phyloP scores from a whole-genome alignment of 768 basidiomycete species.

The Hygrophoropsis aurantiaca region DNA sequence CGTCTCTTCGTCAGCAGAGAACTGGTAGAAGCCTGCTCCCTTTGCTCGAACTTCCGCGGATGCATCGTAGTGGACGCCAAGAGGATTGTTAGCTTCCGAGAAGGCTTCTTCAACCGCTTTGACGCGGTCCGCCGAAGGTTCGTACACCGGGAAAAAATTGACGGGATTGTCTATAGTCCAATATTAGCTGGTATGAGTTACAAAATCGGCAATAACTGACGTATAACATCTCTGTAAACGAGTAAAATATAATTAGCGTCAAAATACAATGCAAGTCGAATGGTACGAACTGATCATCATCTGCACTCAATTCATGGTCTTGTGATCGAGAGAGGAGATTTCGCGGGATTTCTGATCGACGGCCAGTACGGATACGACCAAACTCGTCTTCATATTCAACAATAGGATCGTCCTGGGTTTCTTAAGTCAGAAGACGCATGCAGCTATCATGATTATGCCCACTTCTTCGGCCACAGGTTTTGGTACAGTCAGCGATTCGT shows the following conservation, averaged over 20 bases:
- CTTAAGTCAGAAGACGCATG: neutral
- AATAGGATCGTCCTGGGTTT: conserved; percentile 64
- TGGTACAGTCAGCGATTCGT: conserved; percentile 73
- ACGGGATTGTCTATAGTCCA: conserved; percentile 66
- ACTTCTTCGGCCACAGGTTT: conserved; percentile 41
- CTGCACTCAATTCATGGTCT: conserved; percentile 37
- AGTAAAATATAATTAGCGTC: conserved; percentile 8
- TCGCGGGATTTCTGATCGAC: conserved; percentile 76
- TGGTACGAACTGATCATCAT: conserved; percentile 54
- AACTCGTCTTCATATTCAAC: conserved; percentile 89
- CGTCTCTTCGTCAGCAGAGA: conserved; percentile 82
- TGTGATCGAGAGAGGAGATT: conserved; percentile 50
- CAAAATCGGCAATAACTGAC: conserved; percentile 31
- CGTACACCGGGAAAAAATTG: conserved; percentile 85
- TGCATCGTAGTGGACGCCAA: conserved; percentile 80
- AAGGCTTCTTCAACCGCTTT: conserved; percentile 71
- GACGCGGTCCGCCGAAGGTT: conserved; percentile 77
- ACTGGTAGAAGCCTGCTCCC: conserved; percentile 91
- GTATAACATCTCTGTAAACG: conserved; percentile 57
- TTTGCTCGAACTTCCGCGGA: conserved; percentile 79
- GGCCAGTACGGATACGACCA: conserved; percentile 69
- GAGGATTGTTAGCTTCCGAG: conserved; percentile 68
- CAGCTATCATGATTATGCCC: conserved; percentile 4
- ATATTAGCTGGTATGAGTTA: conserved; percentile 3
- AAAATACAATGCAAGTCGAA: conserved; percentile 1